Conservation (phyloP, 2,329 filamentous ascomycete genomes). For the Verticillium nonalfalfae region DNA sequence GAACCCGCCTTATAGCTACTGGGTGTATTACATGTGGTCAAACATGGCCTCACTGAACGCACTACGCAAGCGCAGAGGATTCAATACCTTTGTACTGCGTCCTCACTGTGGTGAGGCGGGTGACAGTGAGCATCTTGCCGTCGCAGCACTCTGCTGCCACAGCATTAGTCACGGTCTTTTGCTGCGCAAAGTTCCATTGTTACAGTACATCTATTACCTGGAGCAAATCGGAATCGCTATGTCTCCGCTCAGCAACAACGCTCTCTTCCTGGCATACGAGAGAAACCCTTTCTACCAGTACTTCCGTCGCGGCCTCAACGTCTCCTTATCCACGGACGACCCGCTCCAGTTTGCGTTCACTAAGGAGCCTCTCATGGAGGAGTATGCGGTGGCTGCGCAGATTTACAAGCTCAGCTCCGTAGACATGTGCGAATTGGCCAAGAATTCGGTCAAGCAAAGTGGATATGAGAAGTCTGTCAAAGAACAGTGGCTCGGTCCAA, state of each 20-base stretch:
- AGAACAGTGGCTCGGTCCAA: slow-evolving; percentile 79
- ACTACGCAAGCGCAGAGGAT: slow-evolving; percentile 84
- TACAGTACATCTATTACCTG: slow-evolving; percentile 97
- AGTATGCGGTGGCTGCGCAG: slow-evolving; percentile 95
- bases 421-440: slow-evolving; percentile 97
- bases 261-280: slow-evolving; percentile 92
- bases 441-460: slow-evolving; percentile 91
- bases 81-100: slow-evolving; percentile 90
- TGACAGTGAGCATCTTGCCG: slow-evolving; percentile 91
- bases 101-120: slow-evolving; percentile 97
- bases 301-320: slow-evolving; percentile 90
- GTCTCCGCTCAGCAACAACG: slow-evolving; percentile 98
- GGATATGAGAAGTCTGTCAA: slow-evolving; percentile 89
- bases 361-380: slow-evolving; percentile 95
- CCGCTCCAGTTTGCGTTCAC: slow-evolving; percentile 97
- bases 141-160: slow-evolving; percentile 85
- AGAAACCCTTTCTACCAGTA: slow-evolving; percentile 95
- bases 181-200: slow-evolving; percentile 84
- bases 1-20: slow-evolving; percentile 98
- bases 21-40: slow-evolving; percentile 95
- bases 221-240: slow-evolving; percentile 98
- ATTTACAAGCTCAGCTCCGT: slow-evolving; percentile 97
- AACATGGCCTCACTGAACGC: slow-evolving; percentile 91
- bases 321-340: slow-evolving; percentile 93
- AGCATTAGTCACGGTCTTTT: slow-evolving; percentile 94